Percentiles rank a stretch among this genome's conserved stretches.
These are phyloP conservation scores for Puccinia triticina DNA, from an alignment of 1,284 basidiomycete genomes.

Conservation along the genomic window DNA sequence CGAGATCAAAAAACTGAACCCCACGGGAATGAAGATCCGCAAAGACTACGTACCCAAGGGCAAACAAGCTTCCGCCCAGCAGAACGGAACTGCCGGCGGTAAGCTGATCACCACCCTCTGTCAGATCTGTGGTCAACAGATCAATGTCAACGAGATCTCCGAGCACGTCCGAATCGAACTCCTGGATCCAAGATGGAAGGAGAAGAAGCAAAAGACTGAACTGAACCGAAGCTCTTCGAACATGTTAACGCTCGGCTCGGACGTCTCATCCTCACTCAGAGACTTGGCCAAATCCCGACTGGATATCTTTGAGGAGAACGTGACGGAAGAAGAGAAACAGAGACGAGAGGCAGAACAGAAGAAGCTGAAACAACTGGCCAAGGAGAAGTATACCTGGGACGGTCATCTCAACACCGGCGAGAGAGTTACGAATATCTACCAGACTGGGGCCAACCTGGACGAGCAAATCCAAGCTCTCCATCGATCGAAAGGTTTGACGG, in stretches of 20 bases:
- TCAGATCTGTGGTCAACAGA: conserved; percentile 88
- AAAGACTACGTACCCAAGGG: conserved; percentile 90
- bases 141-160: conserved; percentile 89
- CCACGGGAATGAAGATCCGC: conserved; percentile 83
- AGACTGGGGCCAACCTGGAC: conserved; percentile 85
- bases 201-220: conserved; percentile 83
- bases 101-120: conserved; percentile 80
- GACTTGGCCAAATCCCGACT: conserved; percentile 87
- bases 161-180: conserved; percentile 99
- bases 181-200: conserved; percentile 95
- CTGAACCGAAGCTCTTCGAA: conserved; percentile 85
- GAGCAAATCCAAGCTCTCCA: conserved; percentile 93
- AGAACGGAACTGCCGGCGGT: conserved; percentile 20
- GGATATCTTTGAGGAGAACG: conserved; percentile 83
- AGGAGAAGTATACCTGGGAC: conserved; percentile 92
- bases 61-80: conserved; percentile 53
- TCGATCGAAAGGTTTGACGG: conserved; percentile 76
- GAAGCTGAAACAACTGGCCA: conserved; percentile 73
- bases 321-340: conserved; percentile 77
- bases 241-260: conserved; percentile 70
- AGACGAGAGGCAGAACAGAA: conserved; percentile 82
- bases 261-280: conserved; percentile 86
- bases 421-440: conserved; percentile 83
- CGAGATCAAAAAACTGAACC: conserved; percentile 54
- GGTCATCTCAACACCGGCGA: conserved; percentile 89